Conservation (phyloP, 2,329 filamentous ascomycete species). For the Arthrocladium fulminans region DNA sequence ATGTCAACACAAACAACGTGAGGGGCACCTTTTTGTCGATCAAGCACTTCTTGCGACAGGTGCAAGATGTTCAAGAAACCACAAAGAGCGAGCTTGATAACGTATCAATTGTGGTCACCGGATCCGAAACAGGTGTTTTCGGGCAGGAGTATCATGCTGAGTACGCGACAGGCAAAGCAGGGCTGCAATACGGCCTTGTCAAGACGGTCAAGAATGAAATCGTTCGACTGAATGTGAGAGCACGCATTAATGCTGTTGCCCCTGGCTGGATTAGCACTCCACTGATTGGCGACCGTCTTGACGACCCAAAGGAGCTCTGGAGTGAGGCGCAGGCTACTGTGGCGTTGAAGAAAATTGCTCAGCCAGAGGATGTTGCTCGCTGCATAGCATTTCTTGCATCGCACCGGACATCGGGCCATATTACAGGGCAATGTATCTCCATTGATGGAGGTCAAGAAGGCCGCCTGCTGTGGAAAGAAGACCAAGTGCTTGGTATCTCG, state of each 20-base stretch:
- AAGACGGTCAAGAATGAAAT: slow-evolving; percentile 49
- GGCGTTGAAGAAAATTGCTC: slow-evolving; percentile 40
- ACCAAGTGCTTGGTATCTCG: slow-evolving; percentile 26
- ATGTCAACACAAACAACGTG: slow-evolving; percentile 43
- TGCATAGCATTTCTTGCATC: slow-evolving; percentile 43
- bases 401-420: slow-evolving; percentile 45
- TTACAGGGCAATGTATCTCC: slow-evolving; percentile 46
- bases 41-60: slow-evolving; percentile 45
- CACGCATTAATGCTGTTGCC: slow-evolving; percentile 46
- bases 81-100: slow-evolving; percentile 38
- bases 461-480: slow-evolving; percentile 41
- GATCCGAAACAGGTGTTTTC: slow-evolving; percentile 45
- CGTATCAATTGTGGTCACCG: slow-evolving; percentile 45
- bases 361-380: slow-evolving; percentile 41
- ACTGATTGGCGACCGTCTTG: slow-evolving; percentile 41
- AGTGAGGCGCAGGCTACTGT: slow-evolving; percentile 44
- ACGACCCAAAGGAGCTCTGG: slow-evolving; percentile 44
- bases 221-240: slow-evolving; percentile 41
- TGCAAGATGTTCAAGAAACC: slow-evolving; percentile 33
- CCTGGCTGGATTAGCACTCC: slow-evolving; percentile 42
- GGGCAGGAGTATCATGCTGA: slow-evolving; percentile 44
- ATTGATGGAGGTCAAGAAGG: slow-evolving; percentile 47
- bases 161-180: slow-evolving; percentile 44
- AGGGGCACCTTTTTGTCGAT: slow-evolving; percentile 48
- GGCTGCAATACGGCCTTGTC: slow-evolving; percentile 46